Evolutionary conservation across 768 basidiomycete genomes (phyloP).

Genomic region (Stropharia rugosoannulata): DNA sequence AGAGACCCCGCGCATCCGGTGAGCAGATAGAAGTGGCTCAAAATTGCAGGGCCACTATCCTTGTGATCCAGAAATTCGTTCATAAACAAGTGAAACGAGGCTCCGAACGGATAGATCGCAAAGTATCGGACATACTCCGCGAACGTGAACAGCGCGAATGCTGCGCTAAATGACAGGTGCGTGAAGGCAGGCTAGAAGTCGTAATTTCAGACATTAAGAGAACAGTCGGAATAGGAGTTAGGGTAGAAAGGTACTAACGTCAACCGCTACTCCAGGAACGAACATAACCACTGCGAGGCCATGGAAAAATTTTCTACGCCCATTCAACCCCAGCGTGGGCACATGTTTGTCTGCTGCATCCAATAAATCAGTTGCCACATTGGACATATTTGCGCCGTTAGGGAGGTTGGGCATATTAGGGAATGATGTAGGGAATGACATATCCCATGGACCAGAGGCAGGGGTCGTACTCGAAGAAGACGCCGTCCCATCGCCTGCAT

Average conservation of each 20-base stretch:
- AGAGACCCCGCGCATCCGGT: slow-evolving; percentile 93
- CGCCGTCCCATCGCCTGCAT: not conserved
- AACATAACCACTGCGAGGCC: slow-evolving; percentile 96
- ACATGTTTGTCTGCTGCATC: slow-evolving; percentile 90
- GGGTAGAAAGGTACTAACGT: slow-evolving; percentile 55
- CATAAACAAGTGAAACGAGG: slow-evolving; percentile 91
- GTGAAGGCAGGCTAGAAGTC: slow-evolving; percentile 85
- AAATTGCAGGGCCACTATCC: slow-evolving; percentile 92
- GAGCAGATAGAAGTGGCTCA: slow-evolving; percentile 96
- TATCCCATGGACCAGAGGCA: slow-evolving; percentile 28
- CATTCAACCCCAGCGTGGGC: slow-evolving; percentile 87
- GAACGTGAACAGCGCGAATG: slow-evolving; percentile 94
- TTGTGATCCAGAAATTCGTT: slow-evolving; percentile 96
- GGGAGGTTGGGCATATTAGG: slow-evolving; percentile 52
- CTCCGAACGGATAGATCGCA: slow-evolving; percentile 95
- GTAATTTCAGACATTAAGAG: slow-evolving; percentile 13
- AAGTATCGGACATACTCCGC: slow-evolving; percentile 98
- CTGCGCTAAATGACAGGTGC: slow-evolving; percentile 91
- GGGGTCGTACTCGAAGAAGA: slow-evolving; percentile 7
- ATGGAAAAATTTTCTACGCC: slow-evolving; percentile 95
- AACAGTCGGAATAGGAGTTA: slow-evolving; percentile 6
- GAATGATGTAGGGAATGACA: slow-evolving; percentile 47
- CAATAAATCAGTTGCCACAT: slow-evolving; percentile 64
- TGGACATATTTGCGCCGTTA: slow-evolving; percentile 40
- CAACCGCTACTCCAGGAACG: slow-evolving; percentile 87